Conservation (phyloP, 1,139 yeast species). For the Candida albicans region DNA sequence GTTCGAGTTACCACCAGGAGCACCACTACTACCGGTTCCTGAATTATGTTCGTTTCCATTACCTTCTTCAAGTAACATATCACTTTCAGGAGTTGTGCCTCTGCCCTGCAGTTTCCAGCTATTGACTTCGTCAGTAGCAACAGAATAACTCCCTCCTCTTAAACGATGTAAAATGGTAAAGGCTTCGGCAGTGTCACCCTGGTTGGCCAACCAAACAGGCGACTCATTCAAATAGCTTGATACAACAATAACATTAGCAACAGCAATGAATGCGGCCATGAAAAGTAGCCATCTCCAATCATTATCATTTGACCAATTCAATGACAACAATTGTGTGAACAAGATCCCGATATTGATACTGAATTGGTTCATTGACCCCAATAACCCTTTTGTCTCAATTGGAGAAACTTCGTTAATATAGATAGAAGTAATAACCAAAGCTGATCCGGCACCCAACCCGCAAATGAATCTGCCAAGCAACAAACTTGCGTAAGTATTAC, state of each 20-base stretch:
- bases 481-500: conserved; percentile 46
- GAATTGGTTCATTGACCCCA: conserved; percentile 88
- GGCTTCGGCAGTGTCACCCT: conserved; percentile 35
- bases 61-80: conserved; percentile 19
- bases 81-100: conserved; percentile 8
- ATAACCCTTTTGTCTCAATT: conserved; percentile 59
- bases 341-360: conserved; percentile 83
- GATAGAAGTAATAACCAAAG: conserved; percentile 81
- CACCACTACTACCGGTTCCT: conserved; percentile 8
- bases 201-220: conserved; percentile 72
- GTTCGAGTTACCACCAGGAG: conserved; percentile 5
- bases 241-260: conserved; percentile 43
- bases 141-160: conserved; percentile 43
- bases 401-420: conserved; percentile 83
- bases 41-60: conserved; percentile 8
- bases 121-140: conserved; percentile 38
- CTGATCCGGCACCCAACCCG: conserved; percentile 86
- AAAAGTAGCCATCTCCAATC: conserved; percentile 73
- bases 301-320: conserved; percentile 60
- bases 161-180: conserved; percentile 36
- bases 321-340: conserved; percentile 71
- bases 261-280: conserved; percentile 57
- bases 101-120: conserved; percentile 29
- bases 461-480: conserved; percentile 72
- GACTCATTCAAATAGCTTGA: conserved; percentile 63